These are phyloP conservation scores for Darksidea phi DNA, from an alignment of 495 filamentous ascomycete genomes.

Conservation along the genomic window DNA sequence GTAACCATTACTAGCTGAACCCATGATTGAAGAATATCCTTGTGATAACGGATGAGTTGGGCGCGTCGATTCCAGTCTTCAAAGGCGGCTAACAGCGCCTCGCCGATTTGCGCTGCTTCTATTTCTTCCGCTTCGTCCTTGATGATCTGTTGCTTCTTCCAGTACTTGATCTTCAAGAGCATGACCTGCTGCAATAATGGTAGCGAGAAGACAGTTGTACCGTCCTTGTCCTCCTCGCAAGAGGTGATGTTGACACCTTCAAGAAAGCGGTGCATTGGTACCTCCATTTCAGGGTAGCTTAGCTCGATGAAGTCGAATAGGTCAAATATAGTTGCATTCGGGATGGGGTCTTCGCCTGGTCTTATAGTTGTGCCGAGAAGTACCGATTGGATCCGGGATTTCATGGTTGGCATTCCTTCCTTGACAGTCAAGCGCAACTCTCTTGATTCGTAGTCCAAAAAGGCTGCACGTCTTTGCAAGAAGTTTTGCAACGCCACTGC, in stretches of 20 bases:
- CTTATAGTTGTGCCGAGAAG: slow-evolving; percentile 70
- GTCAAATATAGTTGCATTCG: slow-evolving; percentile 78
- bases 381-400: slow-evolving; percentile 72
- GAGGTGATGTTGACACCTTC: slow-evolving; percentile 60
- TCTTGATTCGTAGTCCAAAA: slow-evolving; percentile 77
- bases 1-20: slow-evolving; percentile 75
- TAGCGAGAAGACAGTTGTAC: slow-evolving; percentile 55
- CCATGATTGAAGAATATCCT: slow-evolving; percentile 73
- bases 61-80: slow-evolving; percentile 63
- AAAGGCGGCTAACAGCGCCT: slow-evolving; percentile 55
- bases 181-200: slow-evolving; percentile 64
- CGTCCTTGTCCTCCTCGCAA: slow-evolving; percentile 56
- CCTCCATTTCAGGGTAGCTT: slow-evolving; percentile 54
- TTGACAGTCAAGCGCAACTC: slow-evolving; percentile 77
- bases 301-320: slow-evolving; percentile 87
- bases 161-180: slow-evolving; percentile 53
- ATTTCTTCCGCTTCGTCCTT: slow-evolving; percentile 58
- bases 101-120: slow-evolving; percentile 57
- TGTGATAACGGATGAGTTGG: slow-evolving; percentile 57
- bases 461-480: slow-evolving; percentile 66
- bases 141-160: slow-evolving; percentile 50
- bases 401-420: slow-evolving; percentile 68
- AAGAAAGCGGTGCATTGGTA: slow-evolving; percentile 52
- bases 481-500: slow-evolving; percentile 69
- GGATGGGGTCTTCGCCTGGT: slow-evolving; percentile 59